Evolutionary conservation across 805 yeast genomes (phyloP), one percentile per base, ranked within the genome.

Genomic region (Saccharomycopsis sp.): DNA sequence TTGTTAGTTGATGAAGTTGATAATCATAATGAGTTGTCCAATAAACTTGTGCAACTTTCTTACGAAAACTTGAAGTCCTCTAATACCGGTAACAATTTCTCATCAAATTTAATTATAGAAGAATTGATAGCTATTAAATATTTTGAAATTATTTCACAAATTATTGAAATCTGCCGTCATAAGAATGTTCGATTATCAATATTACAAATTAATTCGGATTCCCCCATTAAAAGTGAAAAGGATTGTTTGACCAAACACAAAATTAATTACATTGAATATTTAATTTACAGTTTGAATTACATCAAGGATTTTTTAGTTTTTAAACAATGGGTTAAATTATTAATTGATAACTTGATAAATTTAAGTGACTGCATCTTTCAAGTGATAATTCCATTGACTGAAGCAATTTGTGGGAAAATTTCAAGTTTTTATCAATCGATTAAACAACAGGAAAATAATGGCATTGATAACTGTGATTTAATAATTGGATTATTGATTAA

Each of bases 1-100:
- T 46, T 66, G 1, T 55, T 83, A 20, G 52, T 79, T 1, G 75
- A 74, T 52, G 88, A 86, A 0, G 64, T 71, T 11, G 89, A 82
- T 52, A 70, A 75, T 43, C 79, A 81, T 45, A 65, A 64, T 5
- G 61, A 60, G 1, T 67, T 67, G 34, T 68, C 78, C 26, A 59
- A 66, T n/a, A 50, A 59, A 5, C 53, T 75, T 22, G 59, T 77
- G 14, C 63, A 65, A 20, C 49, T 64, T 43, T 60, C 70, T 2
- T 46, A 32, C 41, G 8, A 16, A 29, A 37, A 37, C 21, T 38
- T 49, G 22, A 36, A 37, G 33, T 4, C 7, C 17, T 14, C 9
- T 16, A n/a, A n/a, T n/a, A n/a, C n/a, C n/a, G n/a, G n/a, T n/a
- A n/a, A n/a, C n/a, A n/a, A n/a, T n/a, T n/a, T n/a, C n/a, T n/a